Conservation (phyloP, 805 yeast genomes). For the Sugiyamaella smithiae region DNA sequence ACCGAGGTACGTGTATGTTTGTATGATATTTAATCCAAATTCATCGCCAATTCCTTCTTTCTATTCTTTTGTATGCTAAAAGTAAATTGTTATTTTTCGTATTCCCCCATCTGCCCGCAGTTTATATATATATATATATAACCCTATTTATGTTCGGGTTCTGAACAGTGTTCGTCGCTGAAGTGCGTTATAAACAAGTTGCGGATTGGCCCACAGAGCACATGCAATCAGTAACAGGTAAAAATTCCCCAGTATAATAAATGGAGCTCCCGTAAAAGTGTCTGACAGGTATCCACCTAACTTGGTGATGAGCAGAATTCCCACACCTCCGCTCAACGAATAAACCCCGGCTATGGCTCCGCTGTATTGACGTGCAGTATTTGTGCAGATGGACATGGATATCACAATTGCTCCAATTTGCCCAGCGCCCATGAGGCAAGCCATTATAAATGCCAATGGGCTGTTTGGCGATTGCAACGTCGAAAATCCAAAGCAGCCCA, state of each 20-base stretch:
- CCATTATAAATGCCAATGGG: constrained; percentile 36
- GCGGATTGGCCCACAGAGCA: background rate
- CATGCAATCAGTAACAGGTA: constrained; percentile 26
- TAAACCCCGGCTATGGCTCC: constrained; percentile 71
- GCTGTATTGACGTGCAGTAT: constrained; percentile 43
- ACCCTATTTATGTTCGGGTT: too few species aligned
- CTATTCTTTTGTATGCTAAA: background rate
- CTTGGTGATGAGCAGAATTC: constrained; percentile 57
- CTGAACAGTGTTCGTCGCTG: too few species aligned
- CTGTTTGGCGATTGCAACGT: constrained; percentile 37
- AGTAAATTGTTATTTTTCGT: background rate
- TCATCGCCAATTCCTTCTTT: background rate
- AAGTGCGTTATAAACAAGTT: too few species aligned
- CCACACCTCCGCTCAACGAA: constrained; percentile 66
- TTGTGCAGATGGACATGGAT: constrained; percentile 60
- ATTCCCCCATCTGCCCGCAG: background rate
- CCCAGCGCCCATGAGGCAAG: constrained; percentile 53
- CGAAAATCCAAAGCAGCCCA: constrained; percentile 43
- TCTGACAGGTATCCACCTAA: constrained; percentile 64
- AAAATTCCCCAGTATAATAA: constrained; percentile 49
- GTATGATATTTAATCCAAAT: constrained; percentile 6
- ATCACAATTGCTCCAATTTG: constrained; percentile 62
- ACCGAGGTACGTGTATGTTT: constrained; percentile 4
- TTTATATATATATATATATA: too few species aligned
- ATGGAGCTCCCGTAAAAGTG: constrained; percentile 56